Base-by-base conservation (phyloP, 208 protist species). In the Willaertia magna region DNA sequence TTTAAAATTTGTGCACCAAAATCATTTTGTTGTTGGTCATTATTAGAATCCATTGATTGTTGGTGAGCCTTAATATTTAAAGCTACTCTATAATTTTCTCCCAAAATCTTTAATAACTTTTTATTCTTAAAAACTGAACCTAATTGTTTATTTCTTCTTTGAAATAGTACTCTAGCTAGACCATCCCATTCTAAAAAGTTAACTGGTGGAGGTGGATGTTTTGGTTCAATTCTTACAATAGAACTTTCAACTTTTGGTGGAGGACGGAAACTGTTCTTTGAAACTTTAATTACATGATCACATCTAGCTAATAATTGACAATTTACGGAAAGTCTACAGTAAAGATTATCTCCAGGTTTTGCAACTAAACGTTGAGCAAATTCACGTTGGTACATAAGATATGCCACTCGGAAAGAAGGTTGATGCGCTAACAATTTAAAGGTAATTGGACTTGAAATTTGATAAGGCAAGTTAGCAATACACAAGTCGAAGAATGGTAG, bases 401-500 rank as follows among this genome's bases (percentile, higher is more conserved):
- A 96, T 9, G 98, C 97, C 84, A 93, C 97, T 85, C 97, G 96
- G 86, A 95, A 97, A 7, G 87, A 91, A 11, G 97, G 97, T 59
- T 91, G 86, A 86, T 97, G 95, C 83, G 94, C 91, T n/a, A 99
- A 91, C 39, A 99, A 92, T 93, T 99, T 99, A 88, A 99, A 99
- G 4, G 98, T 94, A 22, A 99, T 89, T 22, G 97, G 96, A n/a
- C 97, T 99, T 4, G 98, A 99, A 89, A 99, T 99, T 42, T 99
- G 96, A 90, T 99, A 99, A 46, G 99, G 99, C 42, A 99, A 94
- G 93, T 99, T 99, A 51, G 98, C 97, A 12, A 99, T 98, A 86
- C 98, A 99, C 84, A 99, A 95, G 92, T 99, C 97, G 92, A 99
- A 99, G 88, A 96, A 98, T 0, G 99, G 99, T 55, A 99, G 94